Conservation (phyloP, 495 filamentous ascomycete genomes). For the Tuber aestivum region DNA sequence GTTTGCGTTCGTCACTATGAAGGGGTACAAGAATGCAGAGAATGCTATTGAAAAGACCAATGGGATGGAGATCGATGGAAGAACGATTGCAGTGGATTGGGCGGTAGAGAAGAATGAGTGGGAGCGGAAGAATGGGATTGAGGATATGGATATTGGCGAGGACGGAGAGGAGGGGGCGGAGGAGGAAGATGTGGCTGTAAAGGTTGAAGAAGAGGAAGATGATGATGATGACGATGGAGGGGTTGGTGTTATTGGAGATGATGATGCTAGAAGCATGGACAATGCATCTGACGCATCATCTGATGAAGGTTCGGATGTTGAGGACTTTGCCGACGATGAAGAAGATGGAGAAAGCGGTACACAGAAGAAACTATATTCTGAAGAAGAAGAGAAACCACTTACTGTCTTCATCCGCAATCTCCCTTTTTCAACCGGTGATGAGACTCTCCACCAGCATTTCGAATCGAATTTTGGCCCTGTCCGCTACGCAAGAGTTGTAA, state of each 20-base stretch:
- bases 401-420: conserved; percentile 94
- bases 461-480: conserved; percentile 66
- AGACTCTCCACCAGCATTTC: conserved; percentile 75
- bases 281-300: conserved; percentile 35
- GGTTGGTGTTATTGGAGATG: conserved; percentile 40
- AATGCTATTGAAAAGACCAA: conserved; percentile 79
- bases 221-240: conserved; percentile 44
- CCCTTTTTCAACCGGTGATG: conserved; percentile 77
- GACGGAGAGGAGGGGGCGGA: conserved; percentile 42
- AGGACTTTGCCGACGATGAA: conserved; percentile 20
- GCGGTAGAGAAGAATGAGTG: conserved; percentile 86
- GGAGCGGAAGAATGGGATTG: conserved; percentile 50
- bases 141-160: conserved; percentile 39
- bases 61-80: conserved; percentile 81
- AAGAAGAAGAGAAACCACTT: conserved; percentile 54
- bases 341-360: conserved; percentile 21
- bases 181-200: conserved; percentile 47
- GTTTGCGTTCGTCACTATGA: conserved; percentile 87
- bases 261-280: conserved; percentile 44
- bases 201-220: conserved; percentile 44
- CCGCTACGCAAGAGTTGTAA: conserved; percentile 80
- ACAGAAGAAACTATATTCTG: conserved; percentile 11
- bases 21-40: conserved; percentile 85
- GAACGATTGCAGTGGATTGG: conserved; percentile 88
- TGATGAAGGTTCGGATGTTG: conserved; percentile 39